Percentiles rank a stretch among this genome's conserved stretches.
These are phyloP conservation scores for Paspalum notatum DNA, from an alignment of 176 grass and related monocot genomes.

Conservation along the genomic window DNA sequence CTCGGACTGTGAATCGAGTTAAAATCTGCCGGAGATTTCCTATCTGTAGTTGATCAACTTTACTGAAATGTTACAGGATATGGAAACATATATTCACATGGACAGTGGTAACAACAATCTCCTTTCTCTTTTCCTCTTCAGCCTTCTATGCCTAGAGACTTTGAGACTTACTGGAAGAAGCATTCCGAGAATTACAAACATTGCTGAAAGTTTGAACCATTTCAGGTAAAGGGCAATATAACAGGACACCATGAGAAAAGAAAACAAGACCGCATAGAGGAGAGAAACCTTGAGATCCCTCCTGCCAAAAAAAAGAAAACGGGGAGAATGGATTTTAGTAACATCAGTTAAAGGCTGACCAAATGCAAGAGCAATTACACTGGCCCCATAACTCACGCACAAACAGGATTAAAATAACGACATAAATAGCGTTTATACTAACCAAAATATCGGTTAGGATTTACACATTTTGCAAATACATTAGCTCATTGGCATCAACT, in stretches of 20 bases:
- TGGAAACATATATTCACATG: conserved; percentile 81
- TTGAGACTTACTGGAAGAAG: conserved; percentile 75
- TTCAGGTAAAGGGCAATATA: conserved; percentile 59
- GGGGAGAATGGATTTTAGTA: background rate
- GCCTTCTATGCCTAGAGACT: conserved; percentile 84
- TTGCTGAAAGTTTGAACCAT: conserved; percentile 68
- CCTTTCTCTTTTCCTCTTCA: conserved; percentile 85
- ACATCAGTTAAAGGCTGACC: background rate
- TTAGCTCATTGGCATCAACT: conserved; percentile 7
- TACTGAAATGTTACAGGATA: conserved; percentile 54
- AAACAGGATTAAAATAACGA: conserved; percentile 16
- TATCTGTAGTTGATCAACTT: conserved; percentile 49
- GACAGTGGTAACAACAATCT: conserved; percentile 92
- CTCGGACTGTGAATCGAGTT: conserved; percentile 24
- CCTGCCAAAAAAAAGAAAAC: conserved; percentile 64
- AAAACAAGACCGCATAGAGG: conserved; percentile 63
- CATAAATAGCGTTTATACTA: background rate
- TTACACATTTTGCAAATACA: conserved; percentile 24
- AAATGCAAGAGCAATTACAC: conserved; percentile 15
- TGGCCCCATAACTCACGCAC: background rate
- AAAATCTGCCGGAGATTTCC: conserved; percentile 36
- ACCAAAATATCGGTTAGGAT: conserved; percentile 21
- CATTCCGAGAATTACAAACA: conserved; percentile 69
- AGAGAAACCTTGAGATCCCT: conserved; percentile 75
- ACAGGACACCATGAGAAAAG: conserved; percentile 75